Base-by-base conservation (phyloP, 2,329 filamentous ascomycete species). In the Colletotrichum falcatum region DNA sequence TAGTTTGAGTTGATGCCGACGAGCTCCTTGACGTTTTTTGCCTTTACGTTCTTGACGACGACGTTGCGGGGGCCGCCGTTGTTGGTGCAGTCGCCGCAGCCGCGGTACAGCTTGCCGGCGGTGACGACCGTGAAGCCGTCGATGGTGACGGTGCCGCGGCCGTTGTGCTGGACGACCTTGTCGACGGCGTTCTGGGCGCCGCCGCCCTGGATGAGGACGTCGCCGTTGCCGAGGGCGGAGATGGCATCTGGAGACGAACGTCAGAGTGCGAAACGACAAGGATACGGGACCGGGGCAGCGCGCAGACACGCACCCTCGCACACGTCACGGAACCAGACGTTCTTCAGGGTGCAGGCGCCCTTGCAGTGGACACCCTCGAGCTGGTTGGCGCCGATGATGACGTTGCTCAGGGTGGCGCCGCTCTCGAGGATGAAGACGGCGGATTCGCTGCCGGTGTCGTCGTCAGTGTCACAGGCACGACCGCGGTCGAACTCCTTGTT, bases 401-500 rank as follows among this genome's bases (percentile, higher is more conserved):
- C 85, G 74, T 87, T 87, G 73, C 81, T 83, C 35, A 88, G 78
- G 33, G 81, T 85, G 37, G 82, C 86, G 37, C 86, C 86, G 61
- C 82, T 79, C 76, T 83, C 80, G 62, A 88, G 79, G 71, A 85
- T 80, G 81, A 88, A 88, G 76, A 88, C 85, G 55, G 86, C 83
- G 61, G 74, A 74, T 5, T 73, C 74, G 28, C 68, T 72, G 62
- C 72, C 72, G 2, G 70, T 74, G 62, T 74, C 73, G 37, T 51
- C 73, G 14, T 74, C 73, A 16, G 63, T 73, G 59, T 73, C 62
- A 49, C 73, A 75, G 18, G 54, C 4, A n/a, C 70, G 68, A 35
- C 74, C 74, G 7, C 74, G 73, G 66, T 75, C 74, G 48, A 70
- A 75, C 65, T 75, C 74, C 46, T 72, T 66, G 70, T 75, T 75